Conservation (phyloP, 768 basidiomycete species). For the Clavulina sp. region DNA sequence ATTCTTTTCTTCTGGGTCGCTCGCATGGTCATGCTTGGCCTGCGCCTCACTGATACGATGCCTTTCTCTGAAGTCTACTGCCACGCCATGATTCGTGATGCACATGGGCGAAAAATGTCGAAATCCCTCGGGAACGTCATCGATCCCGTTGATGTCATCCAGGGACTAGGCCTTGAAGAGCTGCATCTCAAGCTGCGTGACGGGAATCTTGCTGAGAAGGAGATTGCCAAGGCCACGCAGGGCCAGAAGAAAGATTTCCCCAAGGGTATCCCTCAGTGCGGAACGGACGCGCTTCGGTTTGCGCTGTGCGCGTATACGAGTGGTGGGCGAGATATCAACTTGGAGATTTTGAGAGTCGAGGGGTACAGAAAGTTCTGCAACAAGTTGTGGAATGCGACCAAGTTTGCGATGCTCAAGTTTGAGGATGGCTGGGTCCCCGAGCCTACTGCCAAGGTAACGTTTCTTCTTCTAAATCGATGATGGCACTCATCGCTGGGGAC, state of each 20-base stretch:
- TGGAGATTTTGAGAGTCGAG: conserved; percentile 89
- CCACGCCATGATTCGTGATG: conserved; percentile 98
- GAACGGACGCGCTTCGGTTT: conserved; percentile 90
- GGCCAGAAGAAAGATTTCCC: conserved; percentile 99
- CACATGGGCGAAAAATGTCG: conserved; percentile 97
- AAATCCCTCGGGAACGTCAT: conserved; percentile 97
- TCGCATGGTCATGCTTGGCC: conserved; percentile 88
- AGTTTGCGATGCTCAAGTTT: conserved; percentile 97
- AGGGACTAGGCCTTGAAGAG: conserved; percentile 58
- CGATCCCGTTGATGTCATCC: conserved; percentile 89
- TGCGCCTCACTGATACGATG: conserved; percentile 73
- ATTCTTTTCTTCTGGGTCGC: conserved; percentile 99
- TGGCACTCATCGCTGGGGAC: background rate
- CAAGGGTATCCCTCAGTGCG: conserved; percentile 96
- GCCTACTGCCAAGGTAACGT: conserved; percentile 42
- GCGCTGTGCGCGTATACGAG: conserved; percentile 88
- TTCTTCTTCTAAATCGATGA: background rate
- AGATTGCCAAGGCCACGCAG: conserved; percentile 73
- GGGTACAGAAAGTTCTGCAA: conserved; percentile 99
- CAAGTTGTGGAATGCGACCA: conserved; percentile 97
- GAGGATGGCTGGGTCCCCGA: conserved; percentile 69
- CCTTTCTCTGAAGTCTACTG: conserved; percentile 94
- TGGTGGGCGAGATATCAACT: conserved; percentile 89
- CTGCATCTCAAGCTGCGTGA: conserved; percentile 74
- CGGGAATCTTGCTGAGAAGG: conserved; percentile 87